Conservation (phyloP, 78 protist species). For the Isochrysis galbana region DNA sequence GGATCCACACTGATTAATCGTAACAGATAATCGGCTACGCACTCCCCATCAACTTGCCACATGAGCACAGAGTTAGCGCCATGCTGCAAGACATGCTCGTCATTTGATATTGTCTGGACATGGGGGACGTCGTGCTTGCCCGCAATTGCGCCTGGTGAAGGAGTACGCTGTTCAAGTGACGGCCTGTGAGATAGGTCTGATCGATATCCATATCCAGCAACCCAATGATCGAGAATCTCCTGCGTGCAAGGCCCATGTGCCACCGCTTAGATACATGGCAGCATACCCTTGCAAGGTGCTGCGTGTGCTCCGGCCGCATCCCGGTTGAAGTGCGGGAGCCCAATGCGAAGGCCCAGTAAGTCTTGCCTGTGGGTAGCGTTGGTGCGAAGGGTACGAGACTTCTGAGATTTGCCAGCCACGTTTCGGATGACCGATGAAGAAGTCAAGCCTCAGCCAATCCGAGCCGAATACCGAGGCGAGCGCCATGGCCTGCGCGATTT, state of each 20-base stretch:
- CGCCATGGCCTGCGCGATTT: too few species aligned
- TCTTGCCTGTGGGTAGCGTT: neutral
- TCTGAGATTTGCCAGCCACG: neutral
- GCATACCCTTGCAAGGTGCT: neutral
- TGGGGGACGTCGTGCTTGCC: too few species aligned
- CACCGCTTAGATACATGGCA: too few species aligned
- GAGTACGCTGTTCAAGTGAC: too few species aligned
- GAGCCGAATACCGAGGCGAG: neutral
- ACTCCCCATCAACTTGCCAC: neutral
- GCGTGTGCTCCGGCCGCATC: neutral
- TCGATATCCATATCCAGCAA: neutral
- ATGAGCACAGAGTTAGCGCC: neutral
- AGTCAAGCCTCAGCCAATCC: neutral
- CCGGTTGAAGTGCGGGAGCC: neutral
- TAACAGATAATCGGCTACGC: neutral
- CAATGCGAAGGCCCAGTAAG: neutral
- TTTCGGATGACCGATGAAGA: neutral
- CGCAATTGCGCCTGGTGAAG: too few species aligned
- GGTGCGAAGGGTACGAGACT: constrained; percentile 1
- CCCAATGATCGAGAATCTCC: neutral
- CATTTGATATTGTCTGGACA: too few species aligned
- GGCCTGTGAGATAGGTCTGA: too few species aligned
- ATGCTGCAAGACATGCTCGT: too few species aligned
- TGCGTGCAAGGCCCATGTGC: neutral
- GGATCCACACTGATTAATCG: neutral